Conservation (phyloP, 2,329 filamentous ascomycete genomes). For the Penicillium sp. region DNA sequence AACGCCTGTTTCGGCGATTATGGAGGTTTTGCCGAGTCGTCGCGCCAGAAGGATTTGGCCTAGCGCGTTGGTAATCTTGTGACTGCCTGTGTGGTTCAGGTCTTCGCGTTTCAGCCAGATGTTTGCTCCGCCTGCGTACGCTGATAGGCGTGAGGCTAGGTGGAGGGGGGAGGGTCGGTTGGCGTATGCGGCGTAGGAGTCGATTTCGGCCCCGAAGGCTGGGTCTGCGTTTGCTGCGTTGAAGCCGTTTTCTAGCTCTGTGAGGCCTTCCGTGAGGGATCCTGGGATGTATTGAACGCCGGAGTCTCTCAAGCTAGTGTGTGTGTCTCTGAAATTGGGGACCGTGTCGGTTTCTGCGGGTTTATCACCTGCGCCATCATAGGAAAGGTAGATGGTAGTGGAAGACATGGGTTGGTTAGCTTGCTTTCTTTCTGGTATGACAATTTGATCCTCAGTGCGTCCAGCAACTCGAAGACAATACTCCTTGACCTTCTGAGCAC, state of each 20-base stretch:
- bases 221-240: constrained; percentile 79
- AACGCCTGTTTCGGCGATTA: constrained; percentile 94
- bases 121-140: constrained; percentile 82
- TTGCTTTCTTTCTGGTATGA: constrained; percentile 46
- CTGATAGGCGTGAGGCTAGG: constrained; percentile 77
- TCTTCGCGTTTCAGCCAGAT: constrained; percentile 98
- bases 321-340: too few species aligned
- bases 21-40: constrained; percentile 86
- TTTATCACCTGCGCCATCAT: background rate
- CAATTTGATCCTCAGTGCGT: constrained; percentile 47
- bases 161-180: constrained; percentile 87
- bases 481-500: constrained; percentile 70
- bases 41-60: constrained; percentile 88
- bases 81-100: constrained; percentile 91
- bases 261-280: constrained; percentile 91
- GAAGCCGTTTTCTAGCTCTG: constrained; percentile 84
- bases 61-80: constrained; percentile 98
- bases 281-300: constrained; percentile 96
- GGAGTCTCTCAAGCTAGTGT: constrained; percentile 78
- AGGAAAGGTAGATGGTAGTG: constrained; percentile 48
- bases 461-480: constrained; percentile 74
- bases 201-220: constrained; percentile 90
- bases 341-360: background rate
- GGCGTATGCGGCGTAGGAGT: constrained; percentile 91
- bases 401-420: constrained; percentile 31